phyloP scores from a whole-genome alignment of 1,284 basidiomycete species.

The Irpex lacteus region DNA sequence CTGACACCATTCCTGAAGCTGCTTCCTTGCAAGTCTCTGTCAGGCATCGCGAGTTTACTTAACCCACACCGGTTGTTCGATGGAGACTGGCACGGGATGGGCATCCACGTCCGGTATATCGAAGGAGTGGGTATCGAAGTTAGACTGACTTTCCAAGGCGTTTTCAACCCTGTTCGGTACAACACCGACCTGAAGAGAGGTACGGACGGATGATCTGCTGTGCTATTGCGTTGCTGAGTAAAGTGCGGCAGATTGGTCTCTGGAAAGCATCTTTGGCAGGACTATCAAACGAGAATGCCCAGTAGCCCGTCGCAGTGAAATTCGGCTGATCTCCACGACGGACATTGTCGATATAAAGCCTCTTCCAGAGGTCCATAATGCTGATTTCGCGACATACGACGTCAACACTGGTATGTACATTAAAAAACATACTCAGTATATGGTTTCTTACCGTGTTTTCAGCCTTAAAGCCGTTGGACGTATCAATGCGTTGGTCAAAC shows the following conservation, averaged over 20 bases:
- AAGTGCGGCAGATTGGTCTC: constrained; percentile 66
- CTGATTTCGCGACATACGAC: constrained; percentile 44
- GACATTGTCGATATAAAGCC: constrained; percentile 40
- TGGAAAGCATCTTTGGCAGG: constrained; percentile 72
- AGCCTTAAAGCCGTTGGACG: constrained; percentile 38
- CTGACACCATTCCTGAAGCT: constrained; percentile 94
- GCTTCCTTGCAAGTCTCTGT: constrained; percentile 89
- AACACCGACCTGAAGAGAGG: constrained; percentile 53
- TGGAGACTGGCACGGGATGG: constrained; percentile 86
- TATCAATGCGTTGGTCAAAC: constrained; percentile 56
- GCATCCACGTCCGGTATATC: constrained; percentile 69
- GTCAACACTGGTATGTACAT: constrained; percentile 41
- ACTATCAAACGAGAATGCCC: constrained; percentile 62
- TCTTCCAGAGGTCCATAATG: constrained; percentile 45
- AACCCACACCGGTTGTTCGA: constrained; percentile 87
- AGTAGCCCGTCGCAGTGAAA: constrained; percentile 49
- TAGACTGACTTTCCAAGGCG: constrained; percentile 76
- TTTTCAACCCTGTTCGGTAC: constrained; percentile 75
- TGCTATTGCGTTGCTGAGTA: constrained; percentile 2
- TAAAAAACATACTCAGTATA: constrained; percentile 10
- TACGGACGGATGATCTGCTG: constrained; percentile 29
- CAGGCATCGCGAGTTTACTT: constrained; percentile 84
- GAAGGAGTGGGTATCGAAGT: constrained; percentile 58
- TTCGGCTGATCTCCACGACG: constrained; percentile 47
- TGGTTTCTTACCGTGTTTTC: constrained; percentile 4